Percentiles rank a stretch among this genome's conserved stretches.
Evolutionary conservation across 2,329 filamentous ascomycete species (phyloP).

Genomic region (Colletotrichum phormii): DNA sequence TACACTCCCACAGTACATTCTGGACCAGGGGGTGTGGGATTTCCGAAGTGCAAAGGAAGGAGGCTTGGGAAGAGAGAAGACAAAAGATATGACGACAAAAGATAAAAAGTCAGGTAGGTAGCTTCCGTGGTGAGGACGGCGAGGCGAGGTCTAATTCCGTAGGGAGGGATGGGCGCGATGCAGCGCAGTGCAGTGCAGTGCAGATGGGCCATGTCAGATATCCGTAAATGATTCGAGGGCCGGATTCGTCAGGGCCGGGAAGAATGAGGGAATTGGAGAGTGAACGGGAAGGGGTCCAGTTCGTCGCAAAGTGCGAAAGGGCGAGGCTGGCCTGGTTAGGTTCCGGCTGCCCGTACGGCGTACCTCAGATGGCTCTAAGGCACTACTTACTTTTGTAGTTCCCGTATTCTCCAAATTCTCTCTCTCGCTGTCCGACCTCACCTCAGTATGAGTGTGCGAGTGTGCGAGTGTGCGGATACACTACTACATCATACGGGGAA

Average conservation of each 20-base stretch:
- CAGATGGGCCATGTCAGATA: background rate
- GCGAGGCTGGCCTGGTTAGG: background rate
- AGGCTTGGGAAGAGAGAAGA: background rate
- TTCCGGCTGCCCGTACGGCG: background rate
- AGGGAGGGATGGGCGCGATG: background rate
- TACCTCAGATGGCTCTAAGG: background rate
- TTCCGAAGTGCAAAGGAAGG: background rate
- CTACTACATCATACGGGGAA: conserved; percentile 15
- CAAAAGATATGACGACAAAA: background rate
- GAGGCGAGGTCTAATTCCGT: background rate
- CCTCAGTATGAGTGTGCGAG: background rate
- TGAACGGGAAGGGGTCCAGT: background rate
- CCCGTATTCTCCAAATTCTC: background rate
- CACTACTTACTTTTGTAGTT: background rate
- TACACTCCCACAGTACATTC: background rate
- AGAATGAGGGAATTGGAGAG: conserved; percentile 16
- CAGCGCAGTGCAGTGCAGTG: background rate
- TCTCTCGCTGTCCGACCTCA: background rate
- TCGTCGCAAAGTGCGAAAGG: background rate
- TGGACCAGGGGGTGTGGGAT: background rate
- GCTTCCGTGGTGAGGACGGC: too few species aligned
- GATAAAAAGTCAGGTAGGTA: background rate
- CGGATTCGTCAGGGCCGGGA: conserved; percentile 18
- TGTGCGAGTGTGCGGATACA: too few species aligned
- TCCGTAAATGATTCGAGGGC: background rate